phyloP scores from a whole-genome alignment of 2,329 filamentous ascomycete species.

The Nigrospora oryzae region DNA sequence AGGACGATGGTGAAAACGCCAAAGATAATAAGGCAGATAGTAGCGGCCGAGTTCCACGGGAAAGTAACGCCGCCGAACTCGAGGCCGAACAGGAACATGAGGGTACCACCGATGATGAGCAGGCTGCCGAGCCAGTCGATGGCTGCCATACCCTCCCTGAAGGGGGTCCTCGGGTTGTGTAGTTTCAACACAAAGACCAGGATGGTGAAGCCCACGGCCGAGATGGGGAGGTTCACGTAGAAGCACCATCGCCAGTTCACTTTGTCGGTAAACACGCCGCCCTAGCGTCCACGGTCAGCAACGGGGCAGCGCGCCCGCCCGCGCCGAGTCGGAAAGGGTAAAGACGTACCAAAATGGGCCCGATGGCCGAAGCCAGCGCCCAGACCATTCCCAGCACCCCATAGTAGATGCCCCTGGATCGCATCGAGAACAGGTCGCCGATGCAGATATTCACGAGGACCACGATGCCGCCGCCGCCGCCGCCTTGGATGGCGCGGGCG shows the following conservation, averaged over 20 bases:
- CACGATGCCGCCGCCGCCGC: conserved; percentile 48
- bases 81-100: conserved; percentile 81
- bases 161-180: conserved; percentile 57
- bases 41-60: conserved; percentile 67
- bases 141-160: conserved; percentile 53
- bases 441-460: conserved; percentile 53
- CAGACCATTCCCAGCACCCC: conserved; percentile 47
- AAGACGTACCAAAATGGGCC: conserved; percentile 42
- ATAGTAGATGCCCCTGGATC: conserved; percentile 42
- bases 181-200: conserved; percentile 57
- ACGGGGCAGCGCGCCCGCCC: neutral
- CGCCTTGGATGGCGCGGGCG: conserved; percentile 46
- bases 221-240: conserved; percentile 52
- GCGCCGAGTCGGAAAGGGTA: neutral
- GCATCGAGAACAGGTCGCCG: conserved; percentile 45
- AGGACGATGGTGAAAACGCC: conserved; percentile 53
- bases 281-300: conserved; percentile 14
- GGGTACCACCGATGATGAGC: conserved; percentile 63
- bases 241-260: conserved; percentile 62
- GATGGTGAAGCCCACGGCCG: conserved; percentile 35
- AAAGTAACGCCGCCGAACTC: conserved; percentile 72
- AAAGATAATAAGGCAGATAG: conserved; percentile 72
- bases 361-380: conserved; percentile 57
- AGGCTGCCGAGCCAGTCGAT: conserved; percentile 50
- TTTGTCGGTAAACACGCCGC: conserved; percentile 57